Base-by-base conservation (phyloP, 164 flowering plant genomes). In the Echeveria elegans region DNA sequence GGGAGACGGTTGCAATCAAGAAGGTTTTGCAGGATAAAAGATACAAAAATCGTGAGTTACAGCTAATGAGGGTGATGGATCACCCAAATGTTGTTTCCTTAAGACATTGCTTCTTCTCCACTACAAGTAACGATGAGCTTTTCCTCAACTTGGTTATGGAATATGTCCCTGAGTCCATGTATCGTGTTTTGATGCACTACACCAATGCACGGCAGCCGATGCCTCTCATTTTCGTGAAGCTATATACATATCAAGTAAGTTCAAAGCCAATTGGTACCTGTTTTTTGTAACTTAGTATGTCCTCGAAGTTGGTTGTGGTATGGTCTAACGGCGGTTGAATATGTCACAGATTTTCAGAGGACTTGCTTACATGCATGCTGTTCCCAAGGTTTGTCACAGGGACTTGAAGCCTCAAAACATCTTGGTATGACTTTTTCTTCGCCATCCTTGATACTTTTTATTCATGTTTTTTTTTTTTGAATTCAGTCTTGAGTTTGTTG, bases 71-170 rank as follows among this genome's bases (percentile, higher is more conserved):
- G 21, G 26, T 50, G 69, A 66, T 66, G 69, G 69, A 66, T 50
- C 69, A 66, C 29, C 69, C 69, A 10, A 66, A 66, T 31, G 69
- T 66, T 38, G 61, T 66, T 16, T 66, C 41, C 23, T 41, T 66
- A 29, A 66, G 53, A 58, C 69, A 66, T 26, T 66, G 69, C 50
- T 66, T 66, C 68, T 66, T 66, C 36, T 66, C 69, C 9, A 66
- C 69, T 16, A 66, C 69, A 6, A 48, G 69, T 50, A 66, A 66
- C 2, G 69, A 66, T 24, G 69, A 66, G 37, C 69, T 66, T 19
- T 66, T 66, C 64, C 53, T 66, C n/a, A 66, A 66, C 53, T 52
- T 66, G 69, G 69, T 66, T 0, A 66, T 66, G 69, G 69, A 66
- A 21, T 66, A 36, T 31, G 53, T 61, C 60, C 69, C 26, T 11